Conservation (phyloP, 2,329 filamentous ascomycete genomes). For the Arthroderma uncinatum region DNA sequence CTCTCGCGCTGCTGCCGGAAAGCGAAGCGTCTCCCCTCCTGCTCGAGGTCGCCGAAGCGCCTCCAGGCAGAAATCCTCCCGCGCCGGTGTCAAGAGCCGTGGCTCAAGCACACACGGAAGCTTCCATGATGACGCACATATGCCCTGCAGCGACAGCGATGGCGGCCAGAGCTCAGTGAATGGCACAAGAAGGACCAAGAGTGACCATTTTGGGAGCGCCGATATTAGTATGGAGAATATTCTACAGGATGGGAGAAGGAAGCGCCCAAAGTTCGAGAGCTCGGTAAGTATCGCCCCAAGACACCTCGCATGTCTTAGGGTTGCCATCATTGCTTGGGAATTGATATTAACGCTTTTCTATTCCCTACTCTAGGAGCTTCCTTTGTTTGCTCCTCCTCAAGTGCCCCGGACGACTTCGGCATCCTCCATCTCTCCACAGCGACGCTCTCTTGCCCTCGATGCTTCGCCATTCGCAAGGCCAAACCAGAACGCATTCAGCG, state of each 20-base stretch:
- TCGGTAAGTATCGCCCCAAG: conserved; percentile 57
- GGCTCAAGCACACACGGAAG: conserved; percentile 49
- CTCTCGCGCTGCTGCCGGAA: conserved; percentile 55
- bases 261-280: conserved; percentile 89
- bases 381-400: conserved; percentile 85
- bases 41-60: conserved; percentile 63
- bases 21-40: conserved; percentile 67
- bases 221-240: conserved; percentile 98
- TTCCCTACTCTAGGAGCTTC: conserved; percentile 60
- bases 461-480: conserved; percentile 64
- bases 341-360: conserved; percentile 9
- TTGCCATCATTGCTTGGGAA: conserved; percentile 1
- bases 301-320: conserved; percentile 6
- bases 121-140: conserved; percentile 57
- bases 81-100: conserved; percentile 56
- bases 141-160: conserved; percentile 80
- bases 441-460: conserved; percentile 62
- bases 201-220: conserved; percentile 79
- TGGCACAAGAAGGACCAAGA: conserved; percentile 62
- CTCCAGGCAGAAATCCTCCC: conserved; percentile 63
- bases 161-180: conserved; percentile 62
- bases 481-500: conserved; percentile 68
- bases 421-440: conserved; percentile 87
- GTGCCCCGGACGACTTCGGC: conserved; percentile 93
- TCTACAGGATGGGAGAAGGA: conserved; percentile 88